phyloP scores from a whole-genome alignment of 169 alveolate genomes.

The Plasmodium gonderi region DNA sequence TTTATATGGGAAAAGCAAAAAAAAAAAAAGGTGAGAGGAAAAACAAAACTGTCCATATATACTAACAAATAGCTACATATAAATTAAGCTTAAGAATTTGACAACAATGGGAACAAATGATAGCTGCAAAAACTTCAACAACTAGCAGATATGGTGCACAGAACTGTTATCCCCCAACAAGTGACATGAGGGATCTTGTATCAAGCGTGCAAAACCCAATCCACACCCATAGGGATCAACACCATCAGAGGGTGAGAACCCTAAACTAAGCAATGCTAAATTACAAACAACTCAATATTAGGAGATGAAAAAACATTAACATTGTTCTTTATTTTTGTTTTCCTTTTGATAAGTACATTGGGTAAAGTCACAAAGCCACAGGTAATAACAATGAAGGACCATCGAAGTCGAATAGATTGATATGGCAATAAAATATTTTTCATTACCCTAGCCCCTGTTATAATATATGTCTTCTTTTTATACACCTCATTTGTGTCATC shows the following conservation, averaged over 20 bases:
- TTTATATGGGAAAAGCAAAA: not conserved
- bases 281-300: conserved; percentile 38
- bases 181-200: no score
- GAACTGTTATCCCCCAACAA: no score
- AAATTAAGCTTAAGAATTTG: no score
- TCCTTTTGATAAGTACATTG: conserved; percentile 43
- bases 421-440: conserved; percentile 63
- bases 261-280: not conserved
- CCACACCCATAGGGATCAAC: not conserved
- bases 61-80: no score
- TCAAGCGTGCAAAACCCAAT: no score
- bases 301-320: conserved; percentile 51
- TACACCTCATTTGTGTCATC: not conserved
- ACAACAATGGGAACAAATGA: no score
- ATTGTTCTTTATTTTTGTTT: conserved; percentile 59
- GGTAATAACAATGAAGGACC: conserved; percentile 52
- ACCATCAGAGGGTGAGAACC: not conserved
- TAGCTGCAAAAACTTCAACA: no score
- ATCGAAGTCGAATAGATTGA: conserved; percentile 36
- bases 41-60: no score
- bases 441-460: conserved; percentile 50
- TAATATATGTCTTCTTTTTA: conserved; percentile 11
- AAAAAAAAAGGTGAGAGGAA: not conserved
- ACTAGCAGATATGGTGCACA: no score
- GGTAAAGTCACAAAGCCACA: conserved; percentile 46